Evolutionary conservation across 495 filamentous ascomycete species (phyloP).

Genomic region (Durotheca rogersii): DNA sequence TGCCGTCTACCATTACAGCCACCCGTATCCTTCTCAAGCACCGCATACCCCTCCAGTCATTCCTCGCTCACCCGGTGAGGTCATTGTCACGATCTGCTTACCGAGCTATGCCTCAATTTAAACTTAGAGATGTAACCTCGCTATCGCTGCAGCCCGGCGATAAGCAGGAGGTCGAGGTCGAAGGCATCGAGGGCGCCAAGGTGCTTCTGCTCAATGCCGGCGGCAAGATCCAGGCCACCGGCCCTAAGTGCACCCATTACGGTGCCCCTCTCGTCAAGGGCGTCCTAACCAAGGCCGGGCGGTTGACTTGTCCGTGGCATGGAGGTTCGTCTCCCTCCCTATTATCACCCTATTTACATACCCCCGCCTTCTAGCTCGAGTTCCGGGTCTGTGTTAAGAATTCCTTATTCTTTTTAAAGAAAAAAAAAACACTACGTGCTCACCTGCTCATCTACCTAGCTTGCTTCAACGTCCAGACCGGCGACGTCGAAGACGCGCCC

Average conservation of each 20-base stretch:
- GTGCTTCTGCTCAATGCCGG: slow-evolving; percentile 78
- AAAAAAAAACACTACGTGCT: no score
- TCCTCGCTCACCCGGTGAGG: not conserved
- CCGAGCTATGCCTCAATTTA: slow-evolving; percentile 68
- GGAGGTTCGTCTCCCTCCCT: slow-evolving; percentile 71
- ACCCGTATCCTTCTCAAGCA: slow-evolving; percentile 12
- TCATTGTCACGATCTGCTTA: slow-evolving; percentile 26
- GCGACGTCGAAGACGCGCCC: slow-evolving; percentile 92
- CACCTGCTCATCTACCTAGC: slow-evolving; percentile 50
- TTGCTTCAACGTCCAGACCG: slow-evolving; percentile 86
- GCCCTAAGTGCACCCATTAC: slow-evolving; percentile 91
- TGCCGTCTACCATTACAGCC: slow-evolving; percentile 6
- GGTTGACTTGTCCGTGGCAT: slow-evolving; percentile 93
- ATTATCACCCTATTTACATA: no score
- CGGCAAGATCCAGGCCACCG: slow-evolving; percentile 71
- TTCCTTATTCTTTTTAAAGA: no score
- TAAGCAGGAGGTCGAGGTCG: slow-evolving; percentile 86
- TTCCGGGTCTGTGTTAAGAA: no score
- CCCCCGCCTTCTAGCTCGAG: no score
- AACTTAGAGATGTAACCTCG: slow-evolving; percentile 74
- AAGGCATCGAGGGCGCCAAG: slow-evolving; percentile 82
- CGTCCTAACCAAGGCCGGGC: slow-evolving; percentile 75
- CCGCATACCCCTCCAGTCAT: not conserved
- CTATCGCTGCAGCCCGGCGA: slow-evolving; percentile 73
- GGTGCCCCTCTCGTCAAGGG: slow-evolving; percentile 82